Conservation (phyloP, 352 stramenopile genomes). For the Peronospora belbahrii region DNA sequence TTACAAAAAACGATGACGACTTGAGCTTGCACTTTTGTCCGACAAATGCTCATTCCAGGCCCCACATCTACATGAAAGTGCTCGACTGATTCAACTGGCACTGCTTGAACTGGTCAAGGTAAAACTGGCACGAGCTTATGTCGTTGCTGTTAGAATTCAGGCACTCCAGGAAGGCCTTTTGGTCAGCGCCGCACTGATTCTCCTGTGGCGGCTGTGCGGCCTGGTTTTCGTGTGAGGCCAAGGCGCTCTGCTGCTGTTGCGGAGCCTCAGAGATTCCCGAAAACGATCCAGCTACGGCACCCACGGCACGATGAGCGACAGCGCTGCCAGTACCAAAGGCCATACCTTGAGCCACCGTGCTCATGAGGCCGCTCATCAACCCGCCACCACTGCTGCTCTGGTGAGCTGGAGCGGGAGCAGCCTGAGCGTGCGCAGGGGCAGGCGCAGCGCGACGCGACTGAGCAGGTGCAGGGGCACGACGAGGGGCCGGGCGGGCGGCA, state of each 20-base stretch:
- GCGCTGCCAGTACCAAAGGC: conserved; percentile 96
- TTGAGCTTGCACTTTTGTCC: conserved; percentile 5
- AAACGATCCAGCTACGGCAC: conserved; percentile 66
- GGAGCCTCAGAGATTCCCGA: conserved; percentile 45
- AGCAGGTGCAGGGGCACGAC: conserved; percentile 35
- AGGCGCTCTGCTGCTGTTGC: conserved; percentile 14
- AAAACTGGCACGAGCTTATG: conserved; percentile 85
- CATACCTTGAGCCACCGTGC: conserved; percentile 95
- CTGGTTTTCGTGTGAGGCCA: conserved; percentile 18
- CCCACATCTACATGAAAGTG: conserved; percentile 46
- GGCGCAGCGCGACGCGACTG: conserved; percentile 35
- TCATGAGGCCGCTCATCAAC: conserved; percentile 93
- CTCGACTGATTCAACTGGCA: conserved; percentile 73
- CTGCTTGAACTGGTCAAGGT: conserved; percentile 83
- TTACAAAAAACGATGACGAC: neutral
- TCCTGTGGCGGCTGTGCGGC: conserved; percentile 31
- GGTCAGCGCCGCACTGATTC: conserved; percentile 59
- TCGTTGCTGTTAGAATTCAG: conserved; percentile 83
- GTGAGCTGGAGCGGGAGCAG: conserved; percentile 43
- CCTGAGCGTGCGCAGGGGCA: conserved; percentile 43
- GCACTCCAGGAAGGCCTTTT: conserved; percentile 81
- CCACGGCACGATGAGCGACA: conserved; percentile 91
- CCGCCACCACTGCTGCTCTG: conserved; percentile 47
- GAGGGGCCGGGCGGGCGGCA: conserved; percentile 25
- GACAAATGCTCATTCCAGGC: conserved; percentile 1